A percentile compares a stretch with the other conserved stretches of the same genome.
Conservation (phyloP, 2,329 filamentous ascomycete species). For the Colletotrichum tanaceti region DNA sequence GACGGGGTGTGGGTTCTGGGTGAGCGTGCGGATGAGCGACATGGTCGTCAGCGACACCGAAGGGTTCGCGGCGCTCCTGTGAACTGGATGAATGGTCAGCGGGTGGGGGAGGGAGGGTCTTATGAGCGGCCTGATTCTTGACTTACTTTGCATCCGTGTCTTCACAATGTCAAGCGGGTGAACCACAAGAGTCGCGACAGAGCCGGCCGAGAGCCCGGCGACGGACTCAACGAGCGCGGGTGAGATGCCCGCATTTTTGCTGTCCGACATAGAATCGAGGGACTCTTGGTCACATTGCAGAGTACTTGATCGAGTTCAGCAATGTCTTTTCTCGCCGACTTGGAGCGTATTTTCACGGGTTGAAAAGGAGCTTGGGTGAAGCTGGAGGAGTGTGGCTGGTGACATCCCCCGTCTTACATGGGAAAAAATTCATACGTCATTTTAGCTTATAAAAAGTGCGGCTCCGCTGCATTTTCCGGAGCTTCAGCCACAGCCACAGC, state of each 20-base stretch:
- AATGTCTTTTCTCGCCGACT: not conserved
- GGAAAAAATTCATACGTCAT: slow-evolving; percentile 38
- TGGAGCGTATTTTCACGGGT: not conserved
- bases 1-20: slow-evolving; percentile 65
- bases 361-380: slow-evolving; percentile 5
- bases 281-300: slow-evolving; percentile 33
- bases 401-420: not conserved
- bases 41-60: slow-evolving; percentile 60
- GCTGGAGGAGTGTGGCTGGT: slow-evolving; percentile 31
- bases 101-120: not conserved
- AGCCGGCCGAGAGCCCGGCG: slow-evolving; percentile 89
- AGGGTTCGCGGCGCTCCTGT: slow-evolving; percentile 57
- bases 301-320: not conserved
- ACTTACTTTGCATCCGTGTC: slow-evolving; percentile 88
- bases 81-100: slow-evolving; percentile 53
- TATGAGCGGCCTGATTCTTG: not conserved
- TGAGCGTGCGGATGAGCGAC: slow-evolving; percentile 63
- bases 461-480: slow-evolving; percentile 26
- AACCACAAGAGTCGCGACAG: slow-evolving; percentile 85
- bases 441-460: slow-evolving; percentile 29
- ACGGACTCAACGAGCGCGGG: slow-evolving; percentile 86
- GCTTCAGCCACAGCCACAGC: slow-evolving; percentile 39
- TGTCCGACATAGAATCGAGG: slow-evolving; percentile 58
- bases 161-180: slow-evolving; percentile 97
- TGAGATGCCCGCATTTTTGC: slow-evolving; percentile 70